A percentile compares a stretch with the other conserved stretches of the same genome.
phyloP scores from a whole-genome alignment of 75 land plant genomes.

The Adiantum capillusveneris region DNA sequence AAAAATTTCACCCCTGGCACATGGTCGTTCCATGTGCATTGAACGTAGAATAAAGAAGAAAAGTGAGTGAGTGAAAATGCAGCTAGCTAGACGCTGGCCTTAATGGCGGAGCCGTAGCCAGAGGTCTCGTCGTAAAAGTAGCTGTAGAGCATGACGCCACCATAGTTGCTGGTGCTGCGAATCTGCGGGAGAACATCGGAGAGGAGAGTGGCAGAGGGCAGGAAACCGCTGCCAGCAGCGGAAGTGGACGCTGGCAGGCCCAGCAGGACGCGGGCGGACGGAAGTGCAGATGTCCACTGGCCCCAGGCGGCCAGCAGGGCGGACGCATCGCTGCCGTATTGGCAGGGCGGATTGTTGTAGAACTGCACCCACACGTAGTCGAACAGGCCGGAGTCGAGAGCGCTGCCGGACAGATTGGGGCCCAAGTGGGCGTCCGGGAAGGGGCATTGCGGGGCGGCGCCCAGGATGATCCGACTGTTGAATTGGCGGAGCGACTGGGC shows the following conservation, averaged over 20 bases:
- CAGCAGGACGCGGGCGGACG: conserved; percentile 19
- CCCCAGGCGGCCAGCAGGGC: conserved; percentile 29
- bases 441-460: conserved; percentile 46
- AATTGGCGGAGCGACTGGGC: conserved; percentile 11
- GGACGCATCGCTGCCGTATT: conserved; percentile 20
- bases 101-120: conserved; percentile 29
- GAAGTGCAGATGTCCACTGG: conserved; percentile 18
- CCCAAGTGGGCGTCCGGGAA: conserved; percentile 19
- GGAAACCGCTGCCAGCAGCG: conserved; percentile 38
- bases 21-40: too few species aligned
- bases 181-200: conserved; percentile 43
- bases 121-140: conserved; percentile 27
- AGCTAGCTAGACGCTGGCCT: background rate
- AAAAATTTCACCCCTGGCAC: too few species aligned
- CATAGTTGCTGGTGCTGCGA: conserved; percentile 30
- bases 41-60: too few species aligned
- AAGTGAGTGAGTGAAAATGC: too few species aligned
- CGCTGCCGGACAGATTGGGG: conserved; percentile 15
- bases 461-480: conserved; percentile 16
- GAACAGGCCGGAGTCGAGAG: conserved; percentile 26
- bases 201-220: conserved; percentile 17
- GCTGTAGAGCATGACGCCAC: conserved; percentile 48
- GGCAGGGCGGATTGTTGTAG: conserved; percentile 35
- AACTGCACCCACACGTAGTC: conserved; percentile 49
- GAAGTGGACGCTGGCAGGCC: conserved; percentile 34